Conservation (phyloP, 192 early-diverging fungal species). For the Phlyctochytrium arcticum region DNA sequence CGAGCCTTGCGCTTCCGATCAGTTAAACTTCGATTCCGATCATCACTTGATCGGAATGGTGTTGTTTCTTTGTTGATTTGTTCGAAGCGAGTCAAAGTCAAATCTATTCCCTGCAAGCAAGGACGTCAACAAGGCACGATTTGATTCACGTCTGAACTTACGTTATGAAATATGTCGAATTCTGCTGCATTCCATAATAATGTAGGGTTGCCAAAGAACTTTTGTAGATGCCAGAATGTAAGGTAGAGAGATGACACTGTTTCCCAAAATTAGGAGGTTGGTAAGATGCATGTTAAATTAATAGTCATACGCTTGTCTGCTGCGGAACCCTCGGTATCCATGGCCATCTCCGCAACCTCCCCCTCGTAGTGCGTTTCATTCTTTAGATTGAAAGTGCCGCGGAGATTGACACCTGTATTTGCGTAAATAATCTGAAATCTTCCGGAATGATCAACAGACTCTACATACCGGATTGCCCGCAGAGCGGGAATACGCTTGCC, state of each 20-base stretch:
- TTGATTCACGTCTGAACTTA: too few relatives aligned
- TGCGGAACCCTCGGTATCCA: constrained; percentile 41
- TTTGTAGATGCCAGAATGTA: constrained; percentile 77
- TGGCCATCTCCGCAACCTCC: constrained; percentile 27
- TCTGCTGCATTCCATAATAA: constrained; percentile 36
- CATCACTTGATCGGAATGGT: constrained; percentile 3
- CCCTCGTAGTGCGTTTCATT: constrained; percentile 52
- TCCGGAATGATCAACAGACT: too few relatives aligned
- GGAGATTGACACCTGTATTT: constrained; percentile 75
- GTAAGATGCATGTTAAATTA: too few relatives aligned
- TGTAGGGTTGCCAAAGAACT: constrained; percentile 68
- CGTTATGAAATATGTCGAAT: constrained; percentile 37
- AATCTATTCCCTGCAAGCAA: constrained; percentile 31
- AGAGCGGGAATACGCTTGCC: constrained; percentile 79
- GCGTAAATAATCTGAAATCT: too few relatives aligned
- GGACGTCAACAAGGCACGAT: too few relatives aligned
- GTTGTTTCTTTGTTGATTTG: constrained; percentile 13
- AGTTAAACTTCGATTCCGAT: too few relatives aligned
- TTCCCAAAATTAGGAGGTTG: too few relatives aligned
- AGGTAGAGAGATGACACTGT: constrained; percentile 33
- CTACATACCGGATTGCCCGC: constrained; percentile 78
- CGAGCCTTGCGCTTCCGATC: constrained; percentile 31
- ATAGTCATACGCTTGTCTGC: too few relatives aligned
- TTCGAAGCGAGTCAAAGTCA: constrained; percentile 37
- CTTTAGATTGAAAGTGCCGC: constrained; percentile 80